Evolutionary conservation across 768 basidiomycete species (phyloP), one percentile per base, ranked within the genome.

Genomic region (Termitomyces sp.): DNA sequence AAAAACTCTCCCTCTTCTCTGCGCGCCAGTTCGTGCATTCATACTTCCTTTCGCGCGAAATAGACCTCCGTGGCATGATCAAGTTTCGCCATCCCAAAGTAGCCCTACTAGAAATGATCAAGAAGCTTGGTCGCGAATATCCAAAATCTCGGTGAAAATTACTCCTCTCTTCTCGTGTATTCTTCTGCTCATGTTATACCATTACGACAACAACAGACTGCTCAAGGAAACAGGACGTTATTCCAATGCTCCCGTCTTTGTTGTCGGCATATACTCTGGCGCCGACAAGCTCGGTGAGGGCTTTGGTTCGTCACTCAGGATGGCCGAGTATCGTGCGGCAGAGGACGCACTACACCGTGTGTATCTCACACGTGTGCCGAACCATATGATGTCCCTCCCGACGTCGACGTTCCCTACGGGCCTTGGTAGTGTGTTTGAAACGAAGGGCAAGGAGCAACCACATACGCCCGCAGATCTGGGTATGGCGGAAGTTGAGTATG

Each of bases 311-410:
- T 94, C 91, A 3, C 73, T 98, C 54, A 86, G 83, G 69, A 98
- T 98, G 96, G 94, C 94, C 16, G 94, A 98, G 72, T 95, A 83
- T 73, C 79, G 96, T 56, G 94, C 92, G 16, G 89, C 89, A 9
- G 92, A 96, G 71, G 91, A 94, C 63, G 83, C 92, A 0, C 76
- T 95, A 25, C 83, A 87, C 59, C 80, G 91, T 42, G 76, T 94
- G 21, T 95, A 93, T 72, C 82, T 95, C 57, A 92, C 91, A 11
- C 81, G 80, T 60, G 84, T 84, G 51, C 91, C 91, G 6, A 73
- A 85, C 50, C 78, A 91, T 55, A 70, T 81, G 37, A 62, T 91
- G 44, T 81, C 83, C 52, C 74, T 93, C 41, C 91, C 91, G 7
- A 84, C 89, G 5, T 81, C 82, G 43, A 88, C 91, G 17, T 91